Conservation (phyloP, 805 yeast species). For the Candida xiaguanensis region DNA sequence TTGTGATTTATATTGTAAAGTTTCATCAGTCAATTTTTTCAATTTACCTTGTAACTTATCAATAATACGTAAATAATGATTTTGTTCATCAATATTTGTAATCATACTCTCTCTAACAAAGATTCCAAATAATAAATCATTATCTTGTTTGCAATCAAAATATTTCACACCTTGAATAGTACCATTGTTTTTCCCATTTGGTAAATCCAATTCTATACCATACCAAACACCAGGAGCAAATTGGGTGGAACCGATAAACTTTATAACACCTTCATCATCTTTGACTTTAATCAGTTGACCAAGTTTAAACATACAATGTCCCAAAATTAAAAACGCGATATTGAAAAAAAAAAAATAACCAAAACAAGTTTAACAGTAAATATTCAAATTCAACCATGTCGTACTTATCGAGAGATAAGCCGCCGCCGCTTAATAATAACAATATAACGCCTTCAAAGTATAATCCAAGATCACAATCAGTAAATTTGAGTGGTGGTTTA, state of each 20-base stretch:
- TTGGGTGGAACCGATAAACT: slow-evolving; percentile 49
- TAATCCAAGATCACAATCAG: neutral
- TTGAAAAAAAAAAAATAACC: neutral
- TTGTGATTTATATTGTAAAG: slow-evolving; percentile 16
- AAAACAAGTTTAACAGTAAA: neutral
- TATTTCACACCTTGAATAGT: slow-evolving; percentile 41
- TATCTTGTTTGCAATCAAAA: slow-evolving; percentile 40
- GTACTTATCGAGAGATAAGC: slow-evolving; percentile 2
- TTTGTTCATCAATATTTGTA: neutral
- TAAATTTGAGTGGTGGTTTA: neutral
- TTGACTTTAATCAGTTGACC: slow-evolving; percentile 34
- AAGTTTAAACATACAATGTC: slow-evolving; percentile 10
- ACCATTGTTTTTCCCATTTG: slow-evolving; percentile 49
- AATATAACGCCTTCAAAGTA: neutral
- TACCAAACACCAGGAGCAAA: slow-evolving; percentile 60
- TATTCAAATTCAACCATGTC: slow-evolving; percentile 1
- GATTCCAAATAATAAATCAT: slow-evolving; percentile 17
- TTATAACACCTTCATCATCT: slow-evolving; percentile 43
- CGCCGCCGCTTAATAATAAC: neutral
- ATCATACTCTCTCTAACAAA: slow-evolving; percentile 8
- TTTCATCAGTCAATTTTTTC: slow-evolving; percentile 25
- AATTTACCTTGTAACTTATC: slow-evolving; percentile 46
- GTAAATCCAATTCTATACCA: slow-evolving; percentile 42
- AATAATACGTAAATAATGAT: slow-evolving; percentile 13
- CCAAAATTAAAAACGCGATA: neutral